Evolutionary conservation across 495 filamentous ascomycete species (phyloP).

Genomic region (Penicillium maclennaniae): DNA sequence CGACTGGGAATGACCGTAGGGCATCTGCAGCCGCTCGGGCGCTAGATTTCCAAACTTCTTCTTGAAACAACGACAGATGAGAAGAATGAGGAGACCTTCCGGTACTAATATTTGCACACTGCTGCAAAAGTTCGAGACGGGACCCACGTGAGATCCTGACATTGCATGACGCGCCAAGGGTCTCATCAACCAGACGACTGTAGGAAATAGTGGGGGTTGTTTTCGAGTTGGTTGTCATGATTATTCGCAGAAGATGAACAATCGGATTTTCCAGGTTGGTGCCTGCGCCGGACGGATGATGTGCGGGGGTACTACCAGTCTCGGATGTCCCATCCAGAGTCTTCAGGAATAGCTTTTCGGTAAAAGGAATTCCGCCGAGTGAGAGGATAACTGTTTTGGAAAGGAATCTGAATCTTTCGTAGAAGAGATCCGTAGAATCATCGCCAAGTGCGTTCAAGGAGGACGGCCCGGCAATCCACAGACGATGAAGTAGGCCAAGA

Average conservation of each 20-base stretch:
- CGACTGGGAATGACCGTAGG: slow-evolving; percentile 36
- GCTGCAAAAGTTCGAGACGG: slow-evolving; percentile 43
- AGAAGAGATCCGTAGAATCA: slow-evolving; percentile 43
- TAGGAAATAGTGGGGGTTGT: slow-evolving; percentile 29
- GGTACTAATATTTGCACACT: slow-evolving; percentile 33
- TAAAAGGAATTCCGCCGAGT: slow-evolving; percentile 71
- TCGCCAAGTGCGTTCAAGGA: slow-evolving; percentile 35
- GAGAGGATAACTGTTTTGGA: slow-evolving; percentile 57
- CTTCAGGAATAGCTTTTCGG: slow-evolving; percentile 62
- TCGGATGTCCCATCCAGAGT: slow-evolving; percentile 41
- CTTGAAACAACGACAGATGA: slow-evolving; percentile 10
- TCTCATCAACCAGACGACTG: slow-evolving; percentile 28
- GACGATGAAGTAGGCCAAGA: slow-evolving; percentile 58
- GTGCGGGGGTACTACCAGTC: slow-evolving; percentile 47
- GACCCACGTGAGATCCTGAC: slow-evolving; percentile 46
- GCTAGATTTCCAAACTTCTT: slow-evolving; percentile 35
- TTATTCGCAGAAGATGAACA: slow-evolving; percentile 38
- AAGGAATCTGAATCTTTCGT: slow-evolving; percentile 57
- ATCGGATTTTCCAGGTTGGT: slow-evolving; percentile 35
- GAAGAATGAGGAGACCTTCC: slow-evolving; percentile 5
- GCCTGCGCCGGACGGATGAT: slow-evolving; percentile 23
- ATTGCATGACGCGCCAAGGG: slow-evolving; percentile 46
- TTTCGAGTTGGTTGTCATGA: slow-evolving; percentile 21
- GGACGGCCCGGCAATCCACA: slow-evolving; percentile 54
- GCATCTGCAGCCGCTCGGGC: slow-evolving; percentile 32